Percentiles rank a stretch among this genome's conserved stretches.
Evolutionary conservation across 148 eudicot species (phyloP).

Genomic region (Amaranthus palmeri): DNA sequence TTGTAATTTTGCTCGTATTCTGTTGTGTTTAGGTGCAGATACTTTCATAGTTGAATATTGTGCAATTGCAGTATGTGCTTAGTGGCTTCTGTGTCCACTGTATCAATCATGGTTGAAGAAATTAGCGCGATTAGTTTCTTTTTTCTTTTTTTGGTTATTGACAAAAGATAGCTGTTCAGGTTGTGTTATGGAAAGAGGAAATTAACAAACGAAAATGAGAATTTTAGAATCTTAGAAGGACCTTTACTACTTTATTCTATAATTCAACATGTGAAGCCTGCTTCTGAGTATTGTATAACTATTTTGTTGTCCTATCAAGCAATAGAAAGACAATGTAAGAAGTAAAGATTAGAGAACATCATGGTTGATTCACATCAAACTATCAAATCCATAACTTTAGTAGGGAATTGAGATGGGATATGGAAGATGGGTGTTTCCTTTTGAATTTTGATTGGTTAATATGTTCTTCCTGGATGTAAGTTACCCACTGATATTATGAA

Average conservation of each 20-base stretch:
- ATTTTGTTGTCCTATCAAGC: no score
- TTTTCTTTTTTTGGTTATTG: background rate
- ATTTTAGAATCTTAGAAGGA: no score
- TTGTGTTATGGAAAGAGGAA: no score
- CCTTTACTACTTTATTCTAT: no score
- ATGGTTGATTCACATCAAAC: no score
- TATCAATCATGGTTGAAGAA: background rate
- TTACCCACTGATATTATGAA: background rate
- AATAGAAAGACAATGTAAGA: no score
- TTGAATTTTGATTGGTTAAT: background rate
- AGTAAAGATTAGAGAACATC: no score
- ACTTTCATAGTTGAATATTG: background rate
- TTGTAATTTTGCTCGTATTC: background rate
- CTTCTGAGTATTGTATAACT: no score
- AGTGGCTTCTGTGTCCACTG: background rate
- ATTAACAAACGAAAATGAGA: no score
- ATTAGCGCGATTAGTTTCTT: background rate
- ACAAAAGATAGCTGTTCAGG: background rate
- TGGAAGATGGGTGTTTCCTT: background rate
- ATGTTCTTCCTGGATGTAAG: background rate
- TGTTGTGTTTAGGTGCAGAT: background rate
- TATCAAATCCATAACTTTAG: background rate
- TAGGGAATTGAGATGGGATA: background rate
- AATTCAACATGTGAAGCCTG: no score
- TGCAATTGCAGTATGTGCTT: background rate